Evolutionary conservation across 352 stramenopile species (phyloP).

Genomic region (Phytophthora crassamura): DNA sequence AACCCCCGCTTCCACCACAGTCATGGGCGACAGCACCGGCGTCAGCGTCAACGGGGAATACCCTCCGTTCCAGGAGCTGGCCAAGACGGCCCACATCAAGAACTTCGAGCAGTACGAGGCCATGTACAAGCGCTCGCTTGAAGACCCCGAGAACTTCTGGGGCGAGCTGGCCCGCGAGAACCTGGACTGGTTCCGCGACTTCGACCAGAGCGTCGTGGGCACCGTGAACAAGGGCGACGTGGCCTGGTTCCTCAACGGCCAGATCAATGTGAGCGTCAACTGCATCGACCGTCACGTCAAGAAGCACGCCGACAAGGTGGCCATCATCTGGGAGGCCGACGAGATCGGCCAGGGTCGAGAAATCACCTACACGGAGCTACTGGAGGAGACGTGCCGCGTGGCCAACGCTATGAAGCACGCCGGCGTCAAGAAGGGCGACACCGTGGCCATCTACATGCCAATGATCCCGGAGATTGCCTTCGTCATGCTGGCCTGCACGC

Average conservation of each 20-base stretch:
- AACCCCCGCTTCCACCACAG: neutral
- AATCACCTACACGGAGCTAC: slow-evolving; percentile 58
- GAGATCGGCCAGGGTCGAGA: slow-evolving; percentile 90
- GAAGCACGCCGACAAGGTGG: slow-evolving; percentile 81
- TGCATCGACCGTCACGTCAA: slow-evolving; percentile 96
- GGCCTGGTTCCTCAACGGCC: slow-evolving; percentile 94
- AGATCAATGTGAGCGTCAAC: slow-evolving; percentile 95
- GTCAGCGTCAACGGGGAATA: slow-evolving; percentile 38
- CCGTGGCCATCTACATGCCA: slow-evolving; percentile 98
- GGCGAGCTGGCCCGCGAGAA: slow-evolving; percentile 85
- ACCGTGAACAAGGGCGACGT: slow-evolving; percentile 92
- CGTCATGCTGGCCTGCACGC: slow-evolving; percentile 97
- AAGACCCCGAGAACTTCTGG: slow-evolving; percentile 94
- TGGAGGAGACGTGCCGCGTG: slow-evolving; percentile 85
- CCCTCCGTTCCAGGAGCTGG: slow-evolving; percentile 40
- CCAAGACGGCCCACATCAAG: slow-evolving; percentile 72
- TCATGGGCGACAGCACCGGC: slow-evolving; percentile 40
- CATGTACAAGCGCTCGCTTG: slow-evolving; percentile 89
- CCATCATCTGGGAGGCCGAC: slow-evolving; percentile 98
- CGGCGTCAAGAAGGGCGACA: slow-evolving; percentile 93
- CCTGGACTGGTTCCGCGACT: slow-evolving; percentile 95
- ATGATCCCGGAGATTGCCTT: slow-evolving; percentile 99
- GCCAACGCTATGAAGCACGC: slow-evolving; percentile 95
- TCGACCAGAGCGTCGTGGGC: slow-evolving; percentile 89
- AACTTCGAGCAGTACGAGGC: slow-evolving; percentile 80